Percentiles rank a stretch among this genome's conserved stretches.
phyloP scores from a whole-genome alignment of 1,139 yeast genomes.

The Blastobotrys capitulatus region DNA sequence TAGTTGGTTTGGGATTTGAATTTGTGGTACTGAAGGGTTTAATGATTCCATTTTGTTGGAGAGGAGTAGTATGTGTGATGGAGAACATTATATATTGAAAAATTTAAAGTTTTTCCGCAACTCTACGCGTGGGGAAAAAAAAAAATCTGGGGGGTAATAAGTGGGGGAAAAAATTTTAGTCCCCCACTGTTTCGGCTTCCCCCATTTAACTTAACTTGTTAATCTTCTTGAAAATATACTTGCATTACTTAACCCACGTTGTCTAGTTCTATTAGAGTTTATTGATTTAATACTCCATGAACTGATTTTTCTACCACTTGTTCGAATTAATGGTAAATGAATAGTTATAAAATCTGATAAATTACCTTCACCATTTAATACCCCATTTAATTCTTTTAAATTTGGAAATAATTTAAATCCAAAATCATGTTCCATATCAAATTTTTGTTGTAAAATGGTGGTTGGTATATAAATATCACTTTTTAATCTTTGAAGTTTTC shows the following conservation, averaged over 20 bases:
- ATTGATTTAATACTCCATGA: background rate
- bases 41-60: background rate
- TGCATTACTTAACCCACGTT: background rate
- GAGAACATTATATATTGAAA: background rate
- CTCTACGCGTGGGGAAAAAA: too few species aligned
- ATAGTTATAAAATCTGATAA: background rate
- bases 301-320: background rate
- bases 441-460: background rate
- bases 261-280: background rate
- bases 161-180: too few species aligned
- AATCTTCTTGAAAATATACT: background rate
- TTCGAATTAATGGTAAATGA: background rate
- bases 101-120: too few species aligned
- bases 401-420: background rate
- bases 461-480: background rate
- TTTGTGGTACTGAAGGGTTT: background rate
- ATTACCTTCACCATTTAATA: background rate
- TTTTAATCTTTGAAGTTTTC: background rate
- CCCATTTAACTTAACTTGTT: background rate
- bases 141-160: too few species aligned
- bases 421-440: background rate
- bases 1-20: conserved; percentile 1
- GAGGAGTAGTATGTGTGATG: background rate
- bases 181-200: too few species aligned
- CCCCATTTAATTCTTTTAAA: background rate